phyloP scores from a whole-genome alignment of 768 basidiomycete species.

The Psilocybe cubensis region DNA sequence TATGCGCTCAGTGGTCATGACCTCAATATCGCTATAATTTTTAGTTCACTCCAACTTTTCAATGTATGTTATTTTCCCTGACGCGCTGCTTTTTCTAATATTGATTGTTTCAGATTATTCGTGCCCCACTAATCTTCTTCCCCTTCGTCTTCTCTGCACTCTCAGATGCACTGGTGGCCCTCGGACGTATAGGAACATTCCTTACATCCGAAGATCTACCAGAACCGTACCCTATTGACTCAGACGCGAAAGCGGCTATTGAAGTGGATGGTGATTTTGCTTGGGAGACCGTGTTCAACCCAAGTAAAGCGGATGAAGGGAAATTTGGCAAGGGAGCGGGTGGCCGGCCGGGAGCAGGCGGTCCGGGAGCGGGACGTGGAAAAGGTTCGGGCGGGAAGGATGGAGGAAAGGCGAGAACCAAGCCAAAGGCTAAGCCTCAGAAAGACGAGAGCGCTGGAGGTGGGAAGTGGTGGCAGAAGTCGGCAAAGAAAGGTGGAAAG shows the following conservation, averaged over 20 bases:
- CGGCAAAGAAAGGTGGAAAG: not conserved
- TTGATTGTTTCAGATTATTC: constrained; percentile 47
- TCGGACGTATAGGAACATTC: constrained; percentile 53
- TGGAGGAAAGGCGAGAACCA: not conserved
- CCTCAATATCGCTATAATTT: constrained; percentile 58
- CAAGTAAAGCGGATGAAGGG: constrained; percentile 11
- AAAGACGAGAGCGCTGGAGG: not conserved
- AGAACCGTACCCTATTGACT: constrained; percentile 48
- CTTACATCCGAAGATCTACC: constrained; percentile 58
- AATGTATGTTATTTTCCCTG: constrained; percentile 37
- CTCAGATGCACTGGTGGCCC: constrained; percentile 55
- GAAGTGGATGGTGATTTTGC: constrained; percentile 53
- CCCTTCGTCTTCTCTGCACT: constrained; percentile 56
- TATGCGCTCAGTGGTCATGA: constrained; percentile 61
- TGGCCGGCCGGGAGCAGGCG: constrained; percentile 1
- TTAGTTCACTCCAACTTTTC: constrained; percentile 61
- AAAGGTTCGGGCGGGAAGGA: not conserved
- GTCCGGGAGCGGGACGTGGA: constrained; percentile 3
- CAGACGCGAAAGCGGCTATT: constrained; percentile 40
- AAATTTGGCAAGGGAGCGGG: constrained; percentile 15
- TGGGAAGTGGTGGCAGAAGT: constrained; percentile 8
- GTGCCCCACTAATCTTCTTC: constrained; percentile 55
- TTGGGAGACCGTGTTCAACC: constrained; percentile 48
- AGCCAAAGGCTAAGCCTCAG: not conserved
- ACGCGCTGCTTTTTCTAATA: not conserved